Percentiles rank a stretch among this genome's conserved stretches.
These are phyloP conservation scores for Cytospora piceae DNA, from an alignment of 2,329 filamentous ascomycete species.

Conservation along the genomic window DNA sequence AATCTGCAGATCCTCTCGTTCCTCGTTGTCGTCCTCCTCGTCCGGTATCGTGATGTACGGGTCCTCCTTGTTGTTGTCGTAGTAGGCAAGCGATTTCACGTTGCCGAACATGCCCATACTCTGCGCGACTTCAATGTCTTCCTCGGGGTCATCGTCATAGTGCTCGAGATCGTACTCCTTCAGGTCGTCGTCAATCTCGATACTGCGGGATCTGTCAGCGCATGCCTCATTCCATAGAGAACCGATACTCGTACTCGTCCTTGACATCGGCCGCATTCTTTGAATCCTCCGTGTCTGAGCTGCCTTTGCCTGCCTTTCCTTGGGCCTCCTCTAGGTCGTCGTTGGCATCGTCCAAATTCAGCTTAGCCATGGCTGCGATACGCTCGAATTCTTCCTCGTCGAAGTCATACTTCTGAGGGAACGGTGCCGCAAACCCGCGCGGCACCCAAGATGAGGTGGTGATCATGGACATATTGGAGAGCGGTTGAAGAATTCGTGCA, in stretches of 20 bases:
- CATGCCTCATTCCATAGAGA: constrained; percentile 3
- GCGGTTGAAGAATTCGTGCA: constrained; percentile 1
- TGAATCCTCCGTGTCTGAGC: constrained; percentile 29
- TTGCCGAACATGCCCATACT: constrained; percentile 94
- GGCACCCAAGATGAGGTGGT: constrained; percentile 77
- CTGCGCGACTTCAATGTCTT: constrained; percentile 64
- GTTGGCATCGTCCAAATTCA: constrained; percentile 89
- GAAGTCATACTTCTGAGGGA: constrained; percentile 74
- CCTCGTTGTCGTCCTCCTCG: constrained; percentile 74
- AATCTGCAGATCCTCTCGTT: constrained; percentile 91
- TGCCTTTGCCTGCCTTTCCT: constrained; percentile 42
- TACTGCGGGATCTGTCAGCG: constrained; percentile 41
- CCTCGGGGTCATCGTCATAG: constrained; percentile 82
- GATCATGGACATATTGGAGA: constrained; percentile 69
- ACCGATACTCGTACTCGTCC: constrained; percentile 36
- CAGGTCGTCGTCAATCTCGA: constrained; percentile 76
- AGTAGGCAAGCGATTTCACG: constrained; percentile 89
- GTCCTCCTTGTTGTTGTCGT: constrained; percentile 91
- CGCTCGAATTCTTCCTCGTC: constrained; percentile 75
- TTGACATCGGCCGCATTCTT: constrained; percentile 34
- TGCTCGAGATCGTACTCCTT: constrained; percentile 96
- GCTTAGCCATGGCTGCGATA: constrained; percentile 73
- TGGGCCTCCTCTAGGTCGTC: constrained; percentile 79
- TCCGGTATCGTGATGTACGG: constrained; percentile 88
- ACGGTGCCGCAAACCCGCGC: constrained; percentile 74